Evolutionary conservation across 73 alveolate species (phyloP), one percentile per base, ranked within the genome.

Genomic region (Paramecium sexaurelia): DNA sequence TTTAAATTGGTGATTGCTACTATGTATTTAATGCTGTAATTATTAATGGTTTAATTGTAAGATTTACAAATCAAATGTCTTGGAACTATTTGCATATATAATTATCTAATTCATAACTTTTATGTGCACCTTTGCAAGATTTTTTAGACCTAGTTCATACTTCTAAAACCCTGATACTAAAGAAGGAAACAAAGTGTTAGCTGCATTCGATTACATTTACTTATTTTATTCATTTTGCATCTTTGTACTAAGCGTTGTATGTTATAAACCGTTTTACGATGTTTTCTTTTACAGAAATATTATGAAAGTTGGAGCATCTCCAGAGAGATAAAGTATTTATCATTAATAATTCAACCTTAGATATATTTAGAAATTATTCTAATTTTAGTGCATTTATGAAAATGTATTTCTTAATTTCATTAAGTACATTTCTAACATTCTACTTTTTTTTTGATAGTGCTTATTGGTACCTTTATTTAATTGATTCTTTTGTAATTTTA

Each of bases 261-360:
- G 90, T 24, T 78, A 78, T 61, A 78, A 78, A 41, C 39, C 75
- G n/a, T 78, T 78, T 43, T 78, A 78, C 22, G 90, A 78, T 11
- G 73, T 45, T 2, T 78, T 78, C 41, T 27, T 78, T n/a, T 78
- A 40, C n/a, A 40, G 55, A 78, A 78, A 78, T 78, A 43, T 78
- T 11, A 78, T 78, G 90, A 78, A 78, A 40, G 90, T 78, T 9
- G 90, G 90, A 13, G 90, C 90, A 40, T 20, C 75, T 22, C 43
- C 19, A 19, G 71, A 78, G 19, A 24, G 22, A 20, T 43, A 78
- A 78, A 24, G 90, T 78, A 78, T 32, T 2, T 32, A 6, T 35
- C 10, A 11, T 9, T 73, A 32, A 35, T 45, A n/a, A 41, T 9
- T 40, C 5, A 3, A 6, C 3, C 1, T 78, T 78, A 78, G 90